These are phyloP conservation scores for Tetrapisispora pingtungensis DNA, from an alignment of 805 yeast genomes.

Conservation along the genomic window DNA sequence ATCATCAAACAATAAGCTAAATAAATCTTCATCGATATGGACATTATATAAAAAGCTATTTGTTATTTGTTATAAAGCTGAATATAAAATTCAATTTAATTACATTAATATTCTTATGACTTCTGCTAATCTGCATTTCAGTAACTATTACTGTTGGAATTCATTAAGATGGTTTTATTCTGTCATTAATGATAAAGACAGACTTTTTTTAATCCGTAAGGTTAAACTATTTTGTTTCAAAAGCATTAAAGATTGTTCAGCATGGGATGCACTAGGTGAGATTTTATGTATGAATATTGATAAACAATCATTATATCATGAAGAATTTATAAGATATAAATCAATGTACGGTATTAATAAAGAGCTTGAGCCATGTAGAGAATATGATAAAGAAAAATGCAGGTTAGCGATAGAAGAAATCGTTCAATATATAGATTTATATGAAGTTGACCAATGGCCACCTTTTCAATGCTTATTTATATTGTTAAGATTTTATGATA, in stretches of 20 bases:
- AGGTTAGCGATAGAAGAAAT: neutral
- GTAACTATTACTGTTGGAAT: constrained; percentile 35
- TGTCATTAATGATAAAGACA: constrained; percentile 8
- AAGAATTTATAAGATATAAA: neutral
- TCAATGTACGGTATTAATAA: neutral
- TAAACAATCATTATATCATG: neutral
- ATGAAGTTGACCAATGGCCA: constrained; percentile 17
- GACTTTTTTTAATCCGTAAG: constrained; percentile 6
- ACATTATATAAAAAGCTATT: constrained; percentile 24
- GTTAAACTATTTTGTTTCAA: constrained; percentile 20
- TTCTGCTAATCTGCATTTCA: constrained; percentile 27
- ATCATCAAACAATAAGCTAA: constrained; percentile 28
- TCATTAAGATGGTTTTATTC: constrained; percentile 28
- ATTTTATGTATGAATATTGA: neutral
- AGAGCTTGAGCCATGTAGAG: neutral
- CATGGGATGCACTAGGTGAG: constrained; percentile 21
- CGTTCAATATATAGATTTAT: constrained; percentile 10
- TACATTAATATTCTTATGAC: constrained; percentile 14
- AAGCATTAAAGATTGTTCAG: constrained; percentile 26
- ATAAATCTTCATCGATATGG: constrained; percentile 35
- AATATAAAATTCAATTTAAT: neutral
- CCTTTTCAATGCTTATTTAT: constrained; percentile 18
- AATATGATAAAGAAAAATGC: no score
- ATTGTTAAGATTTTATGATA: neutral
- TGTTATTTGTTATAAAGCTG: constrained; percentile 3